Base-by-base conservation (phyloP, 176 grass and related monocot species). In the Dendrocalamus sinicus region DNA sequence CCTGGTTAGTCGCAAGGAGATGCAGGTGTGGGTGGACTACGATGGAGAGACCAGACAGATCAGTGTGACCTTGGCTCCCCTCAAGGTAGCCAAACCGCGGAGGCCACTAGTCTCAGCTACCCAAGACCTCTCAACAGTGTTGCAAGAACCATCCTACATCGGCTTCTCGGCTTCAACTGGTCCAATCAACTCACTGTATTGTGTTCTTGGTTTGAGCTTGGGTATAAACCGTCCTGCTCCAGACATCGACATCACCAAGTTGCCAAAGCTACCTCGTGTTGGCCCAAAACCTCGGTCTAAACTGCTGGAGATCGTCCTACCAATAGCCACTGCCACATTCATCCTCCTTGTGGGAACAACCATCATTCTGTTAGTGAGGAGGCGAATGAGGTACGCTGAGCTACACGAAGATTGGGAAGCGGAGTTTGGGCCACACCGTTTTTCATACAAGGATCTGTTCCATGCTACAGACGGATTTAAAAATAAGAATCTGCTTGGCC, bases 21-120 rank as follows among this genome's bases (percentile, higher is more conserved):
- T 84, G 74, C 81, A 89, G 43, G 55, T 84, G n/a, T 84, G 87
- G 87, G 52, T 85, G 48, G 88, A 89, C 15, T 86, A 86, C 11
- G 19, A 78, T 39, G 75, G 65, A 4, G 74, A 79, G 0, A 61
- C 64, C 17, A 24, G 41, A 45, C 4, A 62, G 73, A 63, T 86
- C 32, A 60, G 59, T 2, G 84, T 86, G 48, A 86, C 84, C 40
- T 15, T 86, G 50, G 73, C 84, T 35, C 84, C 84, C 4, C 26
- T 79, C 28, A 45, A 7, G 10, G n/a, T 12, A 24, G 2, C 51
- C 52, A 79, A 86, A 48, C 75, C 75, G 0, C 37, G 2, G 13
- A 71, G 40, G 19, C 52, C 84, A 16, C 63, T 62, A 1, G 6
- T 86, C 0, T 72, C 84, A 47, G 4, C 40, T 30, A 59, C 4